Conservation (phyloP, 2,329 filamentous ascomycete genomes). For the Elsinoe australis region DNA sequence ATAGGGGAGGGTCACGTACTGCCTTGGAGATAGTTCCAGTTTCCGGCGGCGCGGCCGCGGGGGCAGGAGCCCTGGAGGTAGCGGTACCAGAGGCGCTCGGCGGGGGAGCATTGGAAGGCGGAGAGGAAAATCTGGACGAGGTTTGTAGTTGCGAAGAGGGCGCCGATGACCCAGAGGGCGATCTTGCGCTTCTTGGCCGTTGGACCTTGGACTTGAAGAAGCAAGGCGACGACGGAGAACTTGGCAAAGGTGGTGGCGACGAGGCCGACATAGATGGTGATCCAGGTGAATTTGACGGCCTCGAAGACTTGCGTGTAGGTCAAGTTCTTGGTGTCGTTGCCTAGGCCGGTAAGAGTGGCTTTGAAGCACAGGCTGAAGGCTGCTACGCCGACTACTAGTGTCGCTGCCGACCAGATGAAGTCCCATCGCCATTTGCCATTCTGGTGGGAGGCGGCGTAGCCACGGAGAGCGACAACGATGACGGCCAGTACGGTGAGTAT, state of each 20-base stretch:
- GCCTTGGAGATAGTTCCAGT: constrained; percentile 16
- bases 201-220: constrained; percentile 11
- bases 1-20: background rate
- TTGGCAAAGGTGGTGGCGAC: constrained; percentile 14
- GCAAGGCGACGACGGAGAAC: constrained; percentile 8
- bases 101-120: background rate
- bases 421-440: constrained; percentile 15
- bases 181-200: constrained; percentile 15
- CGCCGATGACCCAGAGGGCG: constrained; percentile 18
- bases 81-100: constrained; percentile 6
- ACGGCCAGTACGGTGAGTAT: constrained; percentile 3
- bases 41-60: background rate
- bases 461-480: constrained; percentile 8
- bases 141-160: constrained; percentile 17
- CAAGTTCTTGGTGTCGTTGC: constrained; percentile 12
- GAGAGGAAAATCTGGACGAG: constrained; percentile 17
- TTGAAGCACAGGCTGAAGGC: background rate
- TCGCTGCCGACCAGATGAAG: constrained; percentile 12
- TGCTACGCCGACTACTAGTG: constrained; percentile 5
- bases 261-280: constrained; percentile 7
- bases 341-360: constrained; percentile 10
- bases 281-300: constrained; percentile 7
- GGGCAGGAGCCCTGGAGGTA: background rate
- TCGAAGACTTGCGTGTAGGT: constrained; percentile 12
- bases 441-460: constrained; percentile 7